These are phyloP conservation scores for Yamadazyma mexicana DNA, from an alignment of 1,139 yeast genomes.

Conservation along the genomic window DNA sequence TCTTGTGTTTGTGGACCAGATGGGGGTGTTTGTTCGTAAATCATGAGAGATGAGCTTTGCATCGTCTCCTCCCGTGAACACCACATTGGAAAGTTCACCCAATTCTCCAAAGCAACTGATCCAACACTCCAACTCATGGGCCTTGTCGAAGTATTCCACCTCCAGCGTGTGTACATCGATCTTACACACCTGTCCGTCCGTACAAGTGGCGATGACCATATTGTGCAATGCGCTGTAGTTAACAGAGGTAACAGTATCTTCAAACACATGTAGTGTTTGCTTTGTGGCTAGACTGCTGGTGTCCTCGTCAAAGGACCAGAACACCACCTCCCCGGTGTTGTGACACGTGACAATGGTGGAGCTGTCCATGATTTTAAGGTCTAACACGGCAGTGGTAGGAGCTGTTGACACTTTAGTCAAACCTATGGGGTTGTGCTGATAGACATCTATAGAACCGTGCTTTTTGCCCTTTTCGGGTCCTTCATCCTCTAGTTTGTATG, in stretches of 20 bases:
- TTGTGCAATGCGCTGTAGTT: conserved; percentile 51
- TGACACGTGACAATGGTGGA: conserved; percentile 62
- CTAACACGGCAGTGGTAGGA: conserved; percentile 59
- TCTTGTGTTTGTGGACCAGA: conserved; percentile 58
- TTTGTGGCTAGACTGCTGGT: conserved; percentile 11
- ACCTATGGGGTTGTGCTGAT: conserved; percentile 24
- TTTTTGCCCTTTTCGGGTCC: conserved; percentile 58
- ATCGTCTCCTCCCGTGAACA: conserved; percentile 94
- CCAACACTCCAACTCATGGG: conserved; percentile 86
- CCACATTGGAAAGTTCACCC: conserved; percentile 53
- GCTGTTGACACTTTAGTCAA: conserved; percentile 10
- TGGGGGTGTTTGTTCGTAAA: conserved; percentile 41
- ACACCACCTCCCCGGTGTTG: conserved; percentile 69
- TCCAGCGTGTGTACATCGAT: conserved; percentile 25
- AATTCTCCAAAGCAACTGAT: conserved; percentile 71
- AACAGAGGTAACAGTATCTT: conserved; percentile 56
- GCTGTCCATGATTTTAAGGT: conserved; percentile 63
- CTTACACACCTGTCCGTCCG: conserved; percentile 53
- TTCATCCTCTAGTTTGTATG: conserved; percentile 68
- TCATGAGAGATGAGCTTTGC: conserved; percentile 76
- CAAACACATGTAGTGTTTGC: conserved; percentile 11
- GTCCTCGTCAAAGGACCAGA: conserved; percentile 52
- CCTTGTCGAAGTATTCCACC: conserved; percentile 19
- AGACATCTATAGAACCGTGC: conserved; percentile 74
- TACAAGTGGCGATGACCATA: conserved; percentile 50